Base-by-base conservation (phyloP, 768 basidiomycete genomes). In the Tulasnella sp. region DNA sequence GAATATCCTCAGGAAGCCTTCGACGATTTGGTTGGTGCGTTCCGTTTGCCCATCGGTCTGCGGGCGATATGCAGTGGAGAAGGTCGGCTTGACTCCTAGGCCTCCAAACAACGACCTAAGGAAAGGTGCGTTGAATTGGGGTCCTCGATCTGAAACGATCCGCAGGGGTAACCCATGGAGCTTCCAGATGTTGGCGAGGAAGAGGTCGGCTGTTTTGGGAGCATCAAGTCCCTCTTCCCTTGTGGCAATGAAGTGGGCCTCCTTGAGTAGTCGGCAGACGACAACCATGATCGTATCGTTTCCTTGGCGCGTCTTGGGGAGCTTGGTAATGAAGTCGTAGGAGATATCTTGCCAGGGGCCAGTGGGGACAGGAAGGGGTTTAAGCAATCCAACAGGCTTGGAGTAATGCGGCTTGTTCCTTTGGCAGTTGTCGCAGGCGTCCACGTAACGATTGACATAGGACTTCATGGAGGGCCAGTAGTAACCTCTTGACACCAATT, bases 181-280 rank as follows among this genome's bases (percentile, higher is more conserved):
- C 28, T 79, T 80, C 80, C 86, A 88, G 37, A 89, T 83, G 34
- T 85, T 83, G 28, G 85, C 82, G 12, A 88, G 85, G 82, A 87
- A 89, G 0, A 89, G 72, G 86, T 80, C 83, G 58, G 85, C 82
- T 11, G 81, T 83, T 28, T 86, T 81, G 42, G 81, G 77, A 74
- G 84, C 83, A 1, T 88, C 87, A 41, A 89, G 24, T 60, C 28
- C 37, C 6, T 22, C 37, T 74, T 44, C 44, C 14, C 1, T 16
- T 3, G 44, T 44, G 8, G 44, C 44, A 9, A 44, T 44, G 14
- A 44, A 37, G 28, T 22, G 20, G 37, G 46, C 46, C 6, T 40
- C 14, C 44, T 76, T 74, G 6, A 7, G 18, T n/a, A 80, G 42
- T 24, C 41, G 42, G 72, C 37, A 22, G 24, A 34, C n/a, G 1